Conservation (phyloP, 2,329 filamentous ascomycete genomes). For the Tolypocladium tundrense region DNA sequence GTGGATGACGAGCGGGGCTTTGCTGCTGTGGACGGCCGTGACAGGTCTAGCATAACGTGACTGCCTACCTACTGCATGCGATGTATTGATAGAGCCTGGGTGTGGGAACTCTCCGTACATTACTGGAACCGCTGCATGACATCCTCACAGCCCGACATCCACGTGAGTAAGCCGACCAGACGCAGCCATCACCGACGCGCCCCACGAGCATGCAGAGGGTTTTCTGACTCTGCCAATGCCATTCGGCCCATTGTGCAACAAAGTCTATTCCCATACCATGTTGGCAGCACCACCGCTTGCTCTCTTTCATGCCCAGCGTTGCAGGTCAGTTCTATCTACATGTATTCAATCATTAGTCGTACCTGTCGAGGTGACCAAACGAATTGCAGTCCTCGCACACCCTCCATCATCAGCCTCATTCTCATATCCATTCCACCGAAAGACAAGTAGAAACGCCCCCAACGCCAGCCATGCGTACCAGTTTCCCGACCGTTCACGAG, state of each 20-base stretch:
- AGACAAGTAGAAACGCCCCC: neutral
- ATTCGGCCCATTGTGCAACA: neutral
- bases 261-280: neutral
- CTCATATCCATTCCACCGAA: neutral
- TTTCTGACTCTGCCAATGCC: neutral
- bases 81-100: neutral
- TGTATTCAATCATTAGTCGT: neutral
- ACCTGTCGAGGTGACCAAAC: neutral
- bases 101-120: neutral
- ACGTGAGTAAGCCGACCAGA: neutral
- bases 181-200: neutral
- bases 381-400: neutral
- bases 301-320: neutral
- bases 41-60: neutral
- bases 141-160: neutral
- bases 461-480: slow-evolving; percentile 1
- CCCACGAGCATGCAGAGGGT: neutral
- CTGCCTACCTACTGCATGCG: neutral
- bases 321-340: neutral
- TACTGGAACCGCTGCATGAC: neutral
- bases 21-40: neutral
- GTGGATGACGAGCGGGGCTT: neutral
- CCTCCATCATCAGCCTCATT: neutral
- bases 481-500: neutral
- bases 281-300: neutral